Percentiles rank a stretch among this genome's conserved stretches.
Evolutionary conservation across 306 rosid genomes (phyloP).

Genomic region (Lathyrus oleraceus): DNA sequence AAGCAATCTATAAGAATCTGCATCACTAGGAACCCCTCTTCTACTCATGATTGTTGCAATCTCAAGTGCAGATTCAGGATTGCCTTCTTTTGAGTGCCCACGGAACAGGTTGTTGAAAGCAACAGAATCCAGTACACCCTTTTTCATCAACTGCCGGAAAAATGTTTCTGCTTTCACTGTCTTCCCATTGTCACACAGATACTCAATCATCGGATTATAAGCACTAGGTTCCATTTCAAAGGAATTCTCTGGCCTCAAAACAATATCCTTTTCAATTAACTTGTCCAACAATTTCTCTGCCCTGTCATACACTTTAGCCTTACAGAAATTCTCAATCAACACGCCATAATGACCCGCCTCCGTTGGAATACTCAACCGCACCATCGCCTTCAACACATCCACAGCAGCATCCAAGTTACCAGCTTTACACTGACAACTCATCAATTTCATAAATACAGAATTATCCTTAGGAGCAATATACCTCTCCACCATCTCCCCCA

Average conservation of each 20-base stretch:
- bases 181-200: constrained; percentile 69
- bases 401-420: constrained; percentile 83
- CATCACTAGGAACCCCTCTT: constrained; percentile 73
- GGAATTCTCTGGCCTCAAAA: constrained; percentile 64
- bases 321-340: constrained; percentile 80
- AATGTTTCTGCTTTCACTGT: constrained; percentile 75
- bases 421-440: constrained; percentile 61
- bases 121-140: constrained; percentile 68
- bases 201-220: constrained; percentile 71
- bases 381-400: constrained; percentile 75
- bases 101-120: constrained; percentile 77
- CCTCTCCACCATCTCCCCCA: constrained; percentile 78
- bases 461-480: constrained; percentile 79
- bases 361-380: constrained; percentile 75
- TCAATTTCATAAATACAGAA: constrained; percentile 56
- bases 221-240: constrained; percentile 73
- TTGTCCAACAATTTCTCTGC: constrained; percentile 76
- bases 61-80: constrained; percentile 79
- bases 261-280: constrained; percentile 78
- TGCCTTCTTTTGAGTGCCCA: constrained; percentile 89
- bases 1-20: constrained; percentile 68
- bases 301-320: constrained; percentile 59
- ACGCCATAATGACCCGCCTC: constrained; percentile 90
- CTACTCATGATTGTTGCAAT: constrained; percentile 82
- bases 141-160: constrained; percentile 84